Percentiles rank a stretch among this genome's conserved stretches.
These are phyloP conservation scores for Paraphaeosphaeria minitans DNA, from an alignment of 2,329 filamentous ascomycete genomes.

Conservation along the genomic window DNA sequence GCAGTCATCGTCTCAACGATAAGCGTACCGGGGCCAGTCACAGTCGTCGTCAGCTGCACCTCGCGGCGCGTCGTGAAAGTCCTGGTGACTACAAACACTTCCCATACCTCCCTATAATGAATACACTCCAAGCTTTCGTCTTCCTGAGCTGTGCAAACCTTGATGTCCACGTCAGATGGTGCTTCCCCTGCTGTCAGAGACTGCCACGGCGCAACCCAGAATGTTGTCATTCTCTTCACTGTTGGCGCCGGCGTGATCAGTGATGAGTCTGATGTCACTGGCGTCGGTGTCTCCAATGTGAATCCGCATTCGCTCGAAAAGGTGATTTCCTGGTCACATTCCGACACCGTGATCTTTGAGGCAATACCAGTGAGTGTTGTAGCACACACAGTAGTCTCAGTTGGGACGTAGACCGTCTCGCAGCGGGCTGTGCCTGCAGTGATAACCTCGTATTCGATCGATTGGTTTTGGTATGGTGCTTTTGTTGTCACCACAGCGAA, in stretches of 20 bases:
- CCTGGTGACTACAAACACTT: slow-evolving; percentile 46
- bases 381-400: slow-evolving; percentile 50
- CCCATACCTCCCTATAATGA: slow-evolving; percentile 51
- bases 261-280: slow-evolving; percentile 22
- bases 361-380: slow-evolving; percentile 51
- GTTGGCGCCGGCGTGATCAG: slow-evolving; percentile 47
- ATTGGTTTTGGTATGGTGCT: slow-evolving; percentile 47
- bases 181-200: slow-evolving; percentile 46
- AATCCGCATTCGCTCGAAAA: slow-evolving; percentile 54
- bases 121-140: slow-evolving; percentile 48
- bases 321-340: slow-evolving; percentile 52
- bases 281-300: slow-evolving; percentile 46
- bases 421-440: slow-evolving; percentile 40
- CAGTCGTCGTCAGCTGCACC: slow-evolving; percentile 48
- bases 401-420: slow-evolving; percentile 48
- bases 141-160: slow-evolving; percentile 47
- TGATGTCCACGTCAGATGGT: slow-evolving; percentile 49
- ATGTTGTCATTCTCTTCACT: slow-evolving; percentile 49
- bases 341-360: slow-evolving; percentile 48
- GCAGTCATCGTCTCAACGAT: slow-evolving; percentile 49
- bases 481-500: slow-evolving; percentile 38
- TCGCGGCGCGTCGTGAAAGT: slow-evolving; percentile 42
- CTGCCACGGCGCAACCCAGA: slow-evolving; percentile 53
- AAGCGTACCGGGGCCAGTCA: slow-evolving; percentile 39
- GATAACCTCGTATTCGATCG: slow-evolving; percentile 33